A percentile compares a stretch with the other conserved stretches of the same genome.
phyloP scores from a whole-genome alignment of 1,284 basidiomycete species.

The Microstroma glucosiphilum region DNA sequence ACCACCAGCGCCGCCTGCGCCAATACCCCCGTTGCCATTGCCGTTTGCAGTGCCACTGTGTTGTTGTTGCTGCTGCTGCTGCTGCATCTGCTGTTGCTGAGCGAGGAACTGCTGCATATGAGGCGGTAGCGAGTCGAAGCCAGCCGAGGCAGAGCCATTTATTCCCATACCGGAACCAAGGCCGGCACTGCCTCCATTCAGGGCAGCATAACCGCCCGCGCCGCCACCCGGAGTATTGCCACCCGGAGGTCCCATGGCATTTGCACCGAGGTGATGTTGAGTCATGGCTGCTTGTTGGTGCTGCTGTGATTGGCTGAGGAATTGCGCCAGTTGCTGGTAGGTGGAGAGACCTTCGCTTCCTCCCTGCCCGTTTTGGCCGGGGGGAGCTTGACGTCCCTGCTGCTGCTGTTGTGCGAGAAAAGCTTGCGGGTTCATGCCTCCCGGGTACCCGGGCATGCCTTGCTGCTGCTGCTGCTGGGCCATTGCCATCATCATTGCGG shows the following conservation, averaged over 20 bases:
- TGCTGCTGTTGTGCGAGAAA: constrained; percentile 5
- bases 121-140: background rate
- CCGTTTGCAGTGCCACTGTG: background rate
- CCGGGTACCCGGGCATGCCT: background rate
- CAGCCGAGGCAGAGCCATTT: background rate
- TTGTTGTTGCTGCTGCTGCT: constrained; percentile 2
- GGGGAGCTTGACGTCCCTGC: background rate
- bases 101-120: constrained; percentile 6
- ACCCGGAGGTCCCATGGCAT: background rate
- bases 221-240: background rate
- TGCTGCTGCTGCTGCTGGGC: background rate
- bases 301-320: background rate
- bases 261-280: background rate
- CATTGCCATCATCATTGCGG: background rate
- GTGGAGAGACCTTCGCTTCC: background rate
- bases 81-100: background rate
- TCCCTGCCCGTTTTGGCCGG: background rate
- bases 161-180: background rate
- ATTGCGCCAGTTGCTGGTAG: background rate
- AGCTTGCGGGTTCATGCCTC: background rate
- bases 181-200: background rate
- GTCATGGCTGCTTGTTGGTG: background rate
- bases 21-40: background rate
- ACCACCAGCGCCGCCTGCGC: background rate
- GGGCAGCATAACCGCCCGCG: background rate